These are phyloP conservation scores for Salvia miltiorrhiza DNA, from an alignment of 257 asterid genomes.

Conservation along the genomic window DNA sequence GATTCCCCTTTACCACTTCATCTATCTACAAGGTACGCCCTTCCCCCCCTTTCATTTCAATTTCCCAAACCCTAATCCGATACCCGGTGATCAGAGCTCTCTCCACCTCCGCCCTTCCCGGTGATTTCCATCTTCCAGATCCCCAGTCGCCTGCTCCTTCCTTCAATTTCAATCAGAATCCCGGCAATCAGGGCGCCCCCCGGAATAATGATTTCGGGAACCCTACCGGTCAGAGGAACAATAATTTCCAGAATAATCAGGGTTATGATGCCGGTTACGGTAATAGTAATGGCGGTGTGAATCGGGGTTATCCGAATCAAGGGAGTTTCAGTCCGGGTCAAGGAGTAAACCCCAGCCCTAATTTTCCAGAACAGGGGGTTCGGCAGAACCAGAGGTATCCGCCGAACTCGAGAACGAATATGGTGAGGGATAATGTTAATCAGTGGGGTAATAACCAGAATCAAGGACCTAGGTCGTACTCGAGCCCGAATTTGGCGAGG, in stretches of 20 bases:
- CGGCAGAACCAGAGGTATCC: constrained; percentile 37
- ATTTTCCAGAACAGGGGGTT: constrained; percentile 36
- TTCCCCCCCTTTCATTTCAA: constrained; percentile 23
- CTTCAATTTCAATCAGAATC: constrained; percentile 26
- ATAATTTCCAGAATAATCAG: constrained; percentile 42
- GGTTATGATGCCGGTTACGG: constrained; percentile 19
- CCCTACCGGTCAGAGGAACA: constrained; percentile 14
- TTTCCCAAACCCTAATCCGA: constrained; percentile 35
- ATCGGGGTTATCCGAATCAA: constrained; percentile 38
- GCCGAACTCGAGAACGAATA: background rate
- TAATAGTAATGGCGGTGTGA: constrained; percentile 24
- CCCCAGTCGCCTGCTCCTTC: constrained; percentile 34
- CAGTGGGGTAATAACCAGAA: constrained; percentile 32
- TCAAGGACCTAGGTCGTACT: background rate
- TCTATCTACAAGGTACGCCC: constrained; percentile 33
- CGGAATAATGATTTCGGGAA: constrained; percentile 26
- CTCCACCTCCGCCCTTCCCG: constrained; percentile 46
- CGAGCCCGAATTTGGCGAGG: background rate
- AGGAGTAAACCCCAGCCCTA: constrained; percentile 25
- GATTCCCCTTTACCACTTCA: constrained; percentile 30
- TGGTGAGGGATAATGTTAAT: background rate
- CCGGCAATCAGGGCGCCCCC: constrained; percentile 31
- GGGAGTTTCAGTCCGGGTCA: constrained; percentile 28
- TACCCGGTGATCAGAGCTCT: constrained; percentile 32
- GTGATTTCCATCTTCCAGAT: constrained; percentile 26